A percentile compares a stretch with the other conserved stretches of the same genome.
Evolutionary conservation across 169 alveolate species (phyloP).

Genomic region (Cryptosporidium muris): DNA sequence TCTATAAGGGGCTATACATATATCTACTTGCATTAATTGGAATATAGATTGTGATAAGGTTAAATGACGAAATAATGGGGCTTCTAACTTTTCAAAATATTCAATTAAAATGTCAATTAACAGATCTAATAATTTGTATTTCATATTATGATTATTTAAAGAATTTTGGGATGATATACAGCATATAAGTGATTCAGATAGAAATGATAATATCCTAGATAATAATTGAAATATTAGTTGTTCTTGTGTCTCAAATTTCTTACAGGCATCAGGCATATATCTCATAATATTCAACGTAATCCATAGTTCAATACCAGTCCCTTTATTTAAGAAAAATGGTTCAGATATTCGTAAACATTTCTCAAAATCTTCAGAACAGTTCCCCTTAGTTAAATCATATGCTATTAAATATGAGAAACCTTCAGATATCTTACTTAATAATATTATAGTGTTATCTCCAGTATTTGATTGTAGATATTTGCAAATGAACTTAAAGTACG

Average conservation of each 20-base stretch:
- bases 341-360: conserved; percentile 38
- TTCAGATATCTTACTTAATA: conserved; percentile 48
- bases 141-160: background rate
- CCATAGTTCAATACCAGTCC: conserved; percentile 34
- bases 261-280: conserved; percentile 52
- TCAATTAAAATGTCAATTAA: conserved; percentile 34
- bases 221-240: conserved; percentile 24
- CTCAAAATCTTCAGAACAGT: conserved; percentile 53
- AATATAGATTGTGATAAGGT: conserved; percentile 31
- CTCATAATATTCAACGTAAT: conserved; percentile 33
- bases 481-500: conserved; percentile 6
- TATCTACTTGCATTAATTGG: conserved; percentile 12
- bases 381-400: conserved; percentile 31
- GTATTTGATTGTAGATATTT: background rate
- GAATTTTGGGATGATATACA: background rate
- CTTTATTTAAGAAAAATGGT: conserved; percentile 26
- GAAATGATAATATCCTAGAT: conserved; percentile 25
- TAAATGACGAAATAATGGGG: conserved; percentile 32
- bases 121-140: conserved; percentile 29
- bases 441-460: background rate
- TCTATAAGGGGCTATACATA: conserved; percentile 63
- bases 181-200: conserved; percentile 33
- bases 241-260: conserved; percentile 8
- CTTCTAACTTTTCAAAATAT: conserved; percentile 64
- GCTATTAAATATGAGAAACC: conserved; percentile 43